Percentiles rank a stretch among this genome's conserved stretches.
Conservation (phyloP, 257 asterid genomes). For the Nicotiana undulata region DNA sequence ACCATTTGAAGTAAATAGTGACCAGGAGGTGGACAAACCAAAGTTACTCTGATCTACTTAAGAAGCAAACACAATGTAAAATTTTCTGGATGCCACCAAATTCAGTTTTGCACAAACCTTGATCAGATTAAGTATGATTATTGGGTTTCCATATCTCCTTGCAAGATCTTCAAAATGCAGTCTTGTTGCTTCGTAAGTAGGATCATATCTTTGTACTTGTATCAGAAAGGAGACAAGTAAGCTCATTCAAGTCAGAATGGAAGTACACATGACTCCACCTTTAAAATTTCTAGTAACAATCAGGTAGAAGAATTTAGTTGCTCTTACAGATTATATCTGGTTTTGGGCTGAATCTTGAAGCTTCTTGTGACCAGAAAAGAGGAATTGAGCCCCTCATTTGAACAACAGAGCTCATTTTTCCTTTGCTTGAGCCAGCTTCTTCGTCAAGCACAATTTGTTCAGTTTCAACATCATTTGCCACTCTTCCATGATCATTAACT, state of each 20-base stretch:
- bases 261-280: neutral
- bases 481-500: constrained; percentile 96
- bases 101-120: constrained; percentile 48
- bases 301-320: constrained; percentile 11
- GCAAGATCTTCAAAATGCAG: constrained; percentile 92
- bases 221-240: constrained; percentile 16
- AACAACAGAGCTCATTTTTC: constrained; percentile 96
- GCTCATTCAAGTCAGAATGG: neutral
- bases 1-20: neutral
- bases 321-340: constrained; percentile 95
- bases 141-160: constrained; percentile 89
- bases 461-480: constrained; percentile 98
- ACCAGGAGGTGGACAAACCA: neutral
- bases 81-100: neutral
- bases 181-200: constrained; percentile 96
- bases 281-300: neutral
- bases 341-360: constrained; percentile 97
- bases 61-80: constrained; percentile 1
- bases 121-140: constrained; percentile 87
- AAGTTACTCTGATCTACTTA: neutral
- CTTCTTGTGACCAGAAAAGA: constrained; percentile 99
- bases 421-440: constrained; percentile 94
- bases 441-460: constrained; percentile 96
- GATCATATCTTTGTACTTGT: constrained; percentile 97
- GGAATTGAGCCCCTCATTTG: constrained; percentile 99